Percentiles rank a stretch among this genome's conserved stretches.
Evolutionary conservation across 306 rosid species (phyloP).

Genomic region (Dicorynia guianensis): DNA sequence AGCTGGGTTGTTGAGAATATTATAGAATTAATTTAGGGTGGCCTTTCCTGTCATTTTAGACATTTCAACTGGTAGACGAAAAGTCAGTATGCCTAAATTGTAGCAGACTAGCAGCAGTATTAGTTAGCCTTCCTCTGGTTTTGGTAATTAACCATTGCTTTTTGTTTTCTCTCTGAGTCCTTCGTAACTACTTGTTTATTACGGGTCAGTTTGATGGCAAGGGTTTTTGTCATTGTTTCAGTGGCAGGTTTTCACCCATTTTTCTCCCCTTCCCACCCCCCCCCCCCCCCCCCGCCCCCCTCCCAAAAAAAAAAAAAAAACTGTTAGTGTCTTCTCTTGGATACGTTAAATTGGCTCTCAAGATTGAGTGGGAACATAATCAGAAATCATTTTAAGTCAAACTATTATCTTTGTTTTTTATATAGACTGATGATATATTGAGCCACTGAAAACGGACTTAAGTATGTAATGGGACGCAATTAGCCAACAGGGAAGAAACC

Average conservation of each 20-base stretch:
- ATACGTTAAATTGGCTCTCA: not conserved
- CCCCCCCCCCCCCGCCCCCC: no score
- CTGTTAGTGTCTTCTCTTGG: not conserved
- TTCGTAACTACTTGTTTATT: not conserved
- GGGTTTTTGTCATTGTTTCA: not conserved
- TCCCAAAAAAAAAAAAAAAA: no score
- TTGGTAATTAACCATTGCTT: not conserved
- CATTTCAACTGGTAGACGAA: not conserved
- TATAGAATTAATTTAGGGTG: no score
- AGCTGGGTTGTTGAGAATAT: not conserved
- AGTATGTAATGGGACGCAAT: no score
- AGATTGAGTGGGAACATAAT: not conserved
- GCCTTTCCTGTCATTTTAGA: no score
- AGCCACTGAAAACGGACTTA: not conserved
- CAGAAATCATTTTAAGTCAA: not conserved
- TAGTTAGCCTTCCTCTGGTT: constrained; percentile 5
- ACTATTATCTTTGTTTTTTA: not conserved
- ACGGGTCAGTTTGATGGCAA: not conserved
- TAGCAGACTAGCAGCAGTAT: not conserved
- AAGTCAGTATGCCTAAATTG: not conserved
- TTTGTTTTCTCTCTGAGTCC: not conserved
- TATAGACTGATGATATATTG: not conserved
- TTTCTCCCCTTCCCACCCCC: not conserved
- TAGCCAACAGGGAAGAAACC: no score
- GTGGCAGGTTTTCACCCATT: not conserved